Conservation (phyloP, 1,139 yeast genomes). For the Pichia norvegensis region DNA sequence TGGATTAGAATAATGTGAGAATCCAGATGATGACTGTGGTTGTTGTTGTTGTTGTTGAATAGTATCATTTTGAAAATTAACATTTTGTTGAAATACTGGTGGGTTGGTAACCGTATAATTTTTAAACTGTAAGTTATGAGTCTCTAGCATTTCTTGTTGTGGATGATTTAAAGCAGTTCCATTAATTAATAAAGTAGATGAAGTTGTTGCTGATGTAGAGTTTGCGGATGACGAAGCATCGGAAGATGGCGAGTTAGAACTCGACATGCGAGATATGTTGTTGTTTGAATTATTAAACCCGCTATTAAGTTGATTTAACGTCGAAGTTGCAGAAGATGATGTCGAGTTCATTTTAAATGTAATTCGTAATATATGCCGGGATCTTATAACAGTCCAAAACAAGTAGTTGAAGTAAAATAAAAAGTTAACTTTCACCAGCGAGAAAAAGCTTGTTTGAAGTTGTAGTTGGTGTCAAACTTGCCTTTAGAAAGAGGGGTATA, state of each 20-base stretch:
- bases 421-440: not conserved
- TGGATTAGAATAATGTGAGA: not conserved
- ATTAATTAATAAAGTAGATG: not conserved
- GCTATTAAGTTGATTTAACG: not conserved
- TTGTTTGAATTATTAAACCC: not conserved
- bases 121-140: conserved; percentile 6
- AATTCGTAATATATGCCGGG: not conserved
- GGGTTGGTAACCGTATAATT: conserved; percentile 11
- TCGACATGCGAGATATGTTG: not conserved
- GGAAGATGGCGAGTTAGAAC: not conserved
- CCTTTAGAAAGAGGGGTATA: not conserved
- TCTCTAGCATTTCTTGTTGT: not conserved
- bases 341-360: not conserved
- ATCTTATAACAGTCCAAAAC: too few species aligned
- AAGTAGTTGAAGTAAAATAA: not conserved
- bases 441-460: not conserved
- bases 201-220: not conserved
- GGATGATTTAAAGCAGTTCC: not conserved
- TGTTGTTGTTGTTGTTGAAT: not conserved
- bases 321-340: not conserved
- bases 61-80: not conserved
- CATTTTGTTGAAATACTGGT: conserved; percentile 4
- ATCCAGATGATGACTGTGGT: not conserved
- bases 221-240: not conserved
- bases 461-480: not conserved